A percentile compares a stretch with the other conserved stretches of the same genome.
These are phyloP conservation scores for Calocera cornea DNA, from an alignment of 768 basidiomycete species.

Conservation along the genomic window DNA sequence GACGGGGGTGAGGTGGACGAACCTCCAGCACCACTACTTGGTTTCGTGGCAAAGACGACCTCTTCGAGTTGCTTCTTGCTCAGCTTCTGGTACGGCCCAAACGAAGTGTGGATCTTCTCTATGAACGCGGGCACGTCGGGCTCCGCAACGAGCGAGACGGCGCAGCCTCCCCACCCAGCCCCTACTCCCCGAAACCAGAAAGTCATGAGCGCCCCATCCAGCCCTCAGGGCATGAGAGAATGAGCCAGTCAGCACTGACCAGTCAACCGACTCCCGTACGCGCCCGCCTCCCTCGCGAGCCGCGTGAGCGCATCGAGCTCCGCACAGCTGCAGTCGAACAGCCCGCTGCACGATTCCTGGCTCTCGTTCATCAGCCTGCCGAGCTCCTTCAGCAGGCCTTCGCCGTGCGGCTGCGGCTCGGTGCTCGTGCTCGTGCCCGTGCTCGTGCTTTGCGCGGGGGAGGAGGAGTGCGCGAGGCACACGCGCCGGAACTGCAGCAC, in stretches of 20 bases:
- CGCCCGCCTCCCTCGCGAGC: slow-evolving; percentile 56
- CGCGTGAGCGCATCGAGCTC: slow-evolving; percentile 59
- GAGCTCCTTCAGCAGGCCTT: slow-evolving; percentile 33
- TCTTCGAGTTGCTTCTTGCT: slow-evolving; percentile 45
- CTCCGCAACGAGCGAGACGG: slow-evolving; percentile 65
- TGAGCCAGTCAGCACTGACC: slow-evolving; percentile 36
- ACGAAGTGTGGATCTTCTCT: slow-evolving; percentile 40
- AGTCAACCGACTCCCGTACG: slow-evolving; percentile 71
- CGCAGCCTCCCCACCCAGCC: slow-evolving; percentile 87
- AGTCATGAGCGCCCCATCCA: neutral
- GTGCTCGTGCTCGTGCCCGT: neutral
- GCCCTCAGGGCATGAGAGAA: too few species aligned
- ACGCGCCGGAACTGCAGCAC: slow-evolving; percentile 64
- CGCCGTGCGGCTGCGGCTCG: slow-evolving; percentile 5
- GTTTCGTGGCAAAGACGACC: slow-evolving; percentile 70
- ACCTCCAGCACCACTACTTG: slow-evolving; percentile 74
- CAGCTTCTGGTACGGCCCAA: slow-evolving; percentile 49
- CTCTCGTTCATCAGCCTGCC: slow-evolving; percentile 70
- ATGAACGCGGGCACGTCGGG: slow-evolving; percentile 51
- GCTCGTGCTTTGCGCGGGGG: slow-evolving; percentile 10
- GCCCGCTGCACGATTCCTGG: slow-evolving; percentile 50
- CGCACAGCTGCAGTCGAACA: slow-evolving; percentile 68
- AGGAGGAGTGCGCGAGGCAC: slow-evolving; percentile 37
- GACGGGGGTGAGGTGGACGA: slow-evolving; percentile 20
- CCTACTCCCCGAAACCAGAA: slow-evolving; percentile 30